These are phyloP conservation scores for Plasmodium blacklocki DNA, from an alignment of 169 alveolate species.

Conservation along the genomic window DNA sequence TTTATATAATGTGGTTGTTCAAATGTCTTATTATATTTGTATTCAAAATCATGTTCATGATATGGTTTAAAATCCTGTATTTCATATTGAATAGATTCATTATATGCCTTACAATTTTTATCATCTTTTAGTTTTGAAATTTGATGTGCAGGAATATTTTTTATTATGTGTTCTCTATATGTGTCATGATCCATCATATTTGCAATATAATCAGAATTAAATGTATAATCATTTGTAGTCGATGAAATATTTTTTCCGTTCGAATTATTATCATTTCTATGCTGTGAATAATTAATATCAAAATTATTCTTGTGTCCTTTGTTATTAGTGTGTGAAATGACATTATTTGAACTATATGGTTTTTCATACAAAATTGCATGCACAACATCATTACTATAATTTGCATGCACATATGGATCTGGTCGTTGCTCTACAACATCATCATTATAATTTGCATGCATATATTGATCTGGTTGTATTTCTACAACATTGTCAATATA, in stretches of 20 bases:
- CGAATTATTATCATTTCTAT: not conserved
- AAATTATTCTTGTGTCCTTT: not conserved
- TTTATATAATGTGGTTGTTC: not conserved
- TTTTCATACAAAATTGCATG: constrained; percentile 5
- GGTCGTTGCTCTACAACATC: not conserved
- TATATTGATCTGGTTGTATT: too few relatives aligned
- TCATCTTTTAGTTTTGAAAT: not conserved
- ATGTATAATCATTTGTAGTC: constrained; percentile 11
- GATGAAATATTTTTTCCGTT: not conserved
- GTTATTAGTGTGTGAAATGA: not conserved
- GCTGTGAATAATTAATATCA: not conserved
- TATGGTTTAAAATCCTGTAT: not conserved
- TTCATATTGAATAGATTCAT: constrained; percentile 6
- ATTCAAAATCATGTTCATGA: not conserved
- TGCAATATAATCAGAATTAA: constrained; percentile 4
- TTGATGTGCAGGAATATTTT: not conserved
- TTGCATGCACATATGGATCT: not conserved
- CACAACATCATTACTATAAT: not conserved
- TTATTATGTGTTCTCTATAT: not conserved
- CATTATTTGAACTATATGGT: not conserved
- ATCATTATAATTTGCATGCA: not conserved
- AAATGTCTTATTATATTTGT: not conserved
- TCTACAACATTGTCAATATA: too few relatives aligned
- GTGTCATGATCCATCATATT: not conserved
- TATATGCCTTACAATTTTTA: not conserved